phyloP scores from a whole-genome alignment of 2,329 filamentous ascomycete species.

The Aspergillus sp. region DNA sequence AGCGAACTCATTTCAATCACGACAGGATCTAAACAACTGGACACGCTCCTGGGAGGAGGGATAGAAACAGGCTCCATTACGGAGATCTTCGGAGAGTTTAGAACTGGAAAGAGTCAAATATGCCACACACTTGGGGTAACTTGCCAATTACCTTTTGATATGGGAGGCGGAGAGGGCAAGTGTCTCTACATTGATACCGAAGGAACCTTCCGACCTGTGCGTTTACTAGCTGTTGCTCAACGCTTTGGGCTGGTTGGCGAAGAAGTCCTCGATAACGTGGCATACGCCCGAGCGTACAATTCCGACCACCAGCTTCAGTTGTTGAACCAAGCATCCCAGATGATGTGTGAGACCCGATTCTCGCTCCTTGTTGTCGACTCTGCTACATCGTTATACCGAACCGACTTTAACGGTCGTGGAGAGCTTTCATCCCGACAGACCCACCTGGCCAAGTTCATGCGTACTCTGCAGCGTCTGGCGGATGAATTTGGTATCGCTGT shows the following conservation, averaged over 20 bases:
- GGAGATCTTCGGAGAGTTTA: conserved; percentile 95
- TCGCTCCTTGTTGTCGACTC: conserved; percentile 93
- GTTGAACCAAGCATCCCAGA: conserved; percentile 86
- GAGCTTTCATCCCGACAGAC: conserved; percentile 85
- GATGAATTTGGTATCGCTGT: conserved; percentile 91
- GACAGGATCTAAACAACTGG: conserved; percentile 93
- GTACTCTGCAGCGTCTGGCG: conserved; percentile 43
- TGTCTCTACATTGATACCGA: conserved; percentile 98
- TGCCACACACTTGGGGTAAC: conserved; percentile 98
- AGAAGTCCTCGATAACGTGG: conserved; percentile 96
- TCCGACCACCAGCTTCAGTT: conserved; percentile 95
- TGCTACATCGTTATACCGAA: conserved; percentile 89
- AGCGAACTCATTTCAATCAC: conserved; percentile 97
- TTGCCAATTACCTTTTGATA: conserved; percentile 94
- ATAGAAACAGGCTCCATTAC: conserved; percentile 97
- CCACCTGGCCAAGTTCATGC: conserved; percentile 44
- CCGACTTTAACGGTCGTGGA: conserved; percentile 92
- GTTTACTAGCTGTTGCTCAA: conserved; percentile 83
- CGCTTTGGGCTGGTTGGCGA: conserved; percentile 91
- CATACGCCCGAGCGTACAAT: conserved; percentile 96
- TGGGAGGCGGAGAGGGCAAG: conserved; percentile 97
- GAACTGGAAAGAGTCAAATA: conserved; percentile 96
- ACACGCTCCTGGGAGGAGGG: conserved; percentile 87
- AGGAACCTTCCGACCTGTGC: conserved; percentile 89
- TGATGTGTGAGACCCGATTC: conserved; percentile 99